Percentiles rank a stretch among this genome's conserved stretches.
Conservation (phyloP, 2,329 filamentous ascomycete species). For the Neoscytalidium dimidiatum region DNA sequence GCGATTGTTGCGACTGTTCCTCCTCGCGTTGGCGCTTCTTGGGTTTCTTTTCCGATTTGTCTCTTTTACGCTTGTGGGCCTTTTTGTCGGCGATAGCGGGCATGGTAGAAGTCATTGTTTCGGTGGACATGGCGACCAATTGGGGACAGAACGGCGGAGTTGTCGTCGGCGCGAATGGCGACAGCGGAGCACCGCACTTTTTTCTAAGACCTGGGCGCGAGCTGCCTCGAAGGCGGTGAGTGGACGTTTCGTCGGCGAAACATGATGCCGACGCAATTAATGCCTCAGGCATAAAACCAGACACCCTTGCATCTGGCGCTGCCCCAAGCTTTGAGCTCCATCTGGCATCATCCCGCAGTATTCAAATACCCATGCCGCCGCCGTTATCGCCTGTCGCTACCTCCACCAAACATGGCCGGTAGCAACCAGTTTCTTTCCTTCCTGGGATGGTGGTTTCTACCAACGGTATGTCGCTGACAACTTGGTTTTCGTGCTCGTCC, state of each 20-base stretch:
- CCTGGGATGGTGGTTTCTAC: slow-evolving; percentile 63
- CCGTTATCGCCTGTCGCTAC: neutral
- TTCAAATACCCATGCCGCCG: neutral
- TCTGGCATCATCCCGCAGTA: slow-evolving; percentile 13
- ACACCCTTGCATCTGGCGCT: neutral
- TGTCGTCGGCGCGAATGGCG: neutral
- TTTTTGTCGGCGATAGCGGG: slow-evolving; percentile 37
- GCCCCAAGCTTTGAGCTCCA: slow-evolving; percentile 9
- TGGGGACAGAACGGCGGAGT: neutral
- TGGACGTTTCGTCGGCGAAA: slow-evolving; percentile 2
- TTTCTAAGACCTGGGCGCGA: neutral
- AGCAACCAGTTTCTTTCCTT: slow-evolving; percentile 50
- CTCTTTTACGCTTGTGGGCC: slow-evolving; percentile 45
- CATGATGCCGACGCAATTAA: neutral
- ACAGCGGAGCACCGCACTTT: slow-evolving; percentile 9
- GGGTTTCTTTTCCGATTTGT: slow-evolving; percentile 26
- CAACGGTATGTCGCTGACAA: slow-evolving; percentile 50
- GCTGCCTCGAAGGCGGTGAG: slow-evolving; percentile 6
- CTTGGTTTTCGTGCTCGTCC: neutral
- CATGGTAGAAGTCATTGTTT: slow-evolving; percentile 22
- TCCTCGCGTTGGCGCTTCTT: slow-evolving; percentile 28
- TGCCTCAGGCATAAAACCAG: neutral
- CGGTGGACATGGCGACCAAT: slow-evolving; percentile 27
- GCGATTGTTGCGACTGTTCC: slow-evolving; percentile 10
- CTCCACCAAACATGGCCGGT: neutral